phyloP scores from a whole-genome alignment of 2,329 filamentous ascomycete genomes.

The Pseudocercospora eumusae region DNA sequence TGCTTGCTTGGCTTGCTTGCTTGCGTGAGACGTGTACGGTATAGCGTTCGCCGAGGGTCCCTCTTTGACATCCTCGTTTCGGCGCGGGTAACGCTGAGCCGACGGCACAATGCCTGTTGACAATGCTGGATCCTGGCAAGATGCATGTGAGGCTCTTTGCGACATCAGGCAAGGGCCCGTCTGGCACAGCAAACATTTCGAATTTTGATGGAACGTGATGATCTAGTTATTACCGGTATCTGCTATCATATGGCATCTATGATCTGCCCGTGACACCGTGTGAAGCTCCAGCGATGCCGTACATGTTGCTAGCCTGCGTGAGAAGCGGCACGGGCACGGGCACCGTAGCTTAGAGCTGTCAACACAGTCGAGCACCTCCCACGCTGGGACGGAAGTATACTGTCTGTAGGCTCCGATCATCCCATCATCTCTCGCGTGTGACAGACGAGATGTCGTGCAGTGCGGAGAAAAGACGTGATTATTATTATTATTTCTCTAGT shows the following conservation, averaged over 20 bases:
- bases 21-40: conserved; percentile 10
- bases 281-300: neutral
- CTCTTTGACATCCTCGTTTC: neutral
- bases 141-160: neutral
- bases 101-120: neutral
- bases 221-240: too few species aligned
- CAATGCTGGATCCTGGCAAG: neutral
- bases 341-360: neutral
- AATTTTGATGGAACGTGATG: too few species aligned
- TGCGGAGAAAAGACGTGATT: conserved; percentile 2
- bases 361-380: neutral
- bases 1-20: neutral
- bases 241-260: neutral
- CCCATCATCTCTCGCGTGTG: too few species aligned
- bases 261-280: neutral
- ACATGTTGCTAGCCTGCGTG: neutral
- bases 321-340: neutral
- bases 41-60: neutral
- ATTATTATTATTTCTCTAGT: too few species aligned
- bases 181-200: neutral
- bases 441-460: conserved; percentile 10
- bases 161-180: neutral
- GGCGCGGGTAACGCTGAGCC: neutral
- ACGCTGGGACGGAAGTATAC: too few species aligned
- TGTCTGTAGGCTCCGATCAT: too few species aligned